Percentiles rank a stretch among this genome's conserved stretches.
Conservation (phyloP, 257 asterid species). For the Verbena officinalis region DNA sequence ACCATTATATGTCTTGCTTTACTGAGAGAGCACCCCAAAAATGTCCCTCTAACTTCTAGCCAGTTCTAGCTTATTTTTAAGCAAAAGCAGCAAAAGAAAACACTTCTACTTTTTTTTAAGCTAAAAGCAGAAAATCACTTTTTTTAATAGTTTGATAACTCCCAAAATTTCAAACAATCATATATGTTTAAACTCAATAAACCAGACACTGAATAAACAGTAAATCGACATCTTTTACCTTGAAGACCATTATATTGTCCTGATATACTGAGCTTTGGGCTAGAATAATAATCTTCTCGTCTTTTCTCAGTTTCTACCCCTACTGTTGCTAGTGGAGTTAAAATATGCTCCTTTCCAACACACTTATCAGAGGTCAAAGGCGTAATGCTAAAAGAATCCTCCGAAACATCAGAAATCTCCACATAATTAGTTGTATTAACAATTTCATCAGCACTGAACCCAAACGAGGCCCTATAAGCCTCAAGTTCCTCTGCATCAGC, state of each 20-base stretch:
- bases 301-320: constrained; percentile 38
- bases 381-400: constrained; percentile 74
- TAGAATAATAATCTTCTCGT: constrained; percentile 35
- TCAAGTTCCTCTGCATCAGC: constrained; percentile 92
- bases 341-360: constrained; percentile 45
- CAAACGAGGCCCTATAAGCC: constrained; percentile 98
- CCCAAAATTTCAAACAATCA: constrained; percentile 1
- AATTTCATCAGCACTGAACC: constrained; percentile 98
- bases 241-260: constrained; percentile 34
- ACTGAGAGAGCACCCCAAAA: no score
- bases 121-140: no score
- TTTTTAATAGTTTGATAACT: no score
- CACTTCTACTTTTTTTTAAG: no score
- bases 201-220: constrained; percentile 3
- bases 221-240: constrained; percentile 42
- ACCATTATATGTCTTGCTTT: no score
- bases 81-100: no score
- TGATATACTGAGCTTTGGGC: constrained; percentile 49
- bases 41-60: no score
- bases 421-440: constrained; percentile 80
- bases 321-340: constrained; percentile 38
- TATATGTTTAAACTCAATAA: constrained; percentile 3
- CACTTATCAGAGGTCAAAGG: constrained; percentile 54
- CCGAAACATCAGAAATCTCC: constrained; percentile 81
- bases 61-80: no score